These are phyloP conservation scores for Sordariomycetes sp. DNA, from an alignment of 2,329 filamentous ascomycete species.

Conservation along the genomic window DNA sequence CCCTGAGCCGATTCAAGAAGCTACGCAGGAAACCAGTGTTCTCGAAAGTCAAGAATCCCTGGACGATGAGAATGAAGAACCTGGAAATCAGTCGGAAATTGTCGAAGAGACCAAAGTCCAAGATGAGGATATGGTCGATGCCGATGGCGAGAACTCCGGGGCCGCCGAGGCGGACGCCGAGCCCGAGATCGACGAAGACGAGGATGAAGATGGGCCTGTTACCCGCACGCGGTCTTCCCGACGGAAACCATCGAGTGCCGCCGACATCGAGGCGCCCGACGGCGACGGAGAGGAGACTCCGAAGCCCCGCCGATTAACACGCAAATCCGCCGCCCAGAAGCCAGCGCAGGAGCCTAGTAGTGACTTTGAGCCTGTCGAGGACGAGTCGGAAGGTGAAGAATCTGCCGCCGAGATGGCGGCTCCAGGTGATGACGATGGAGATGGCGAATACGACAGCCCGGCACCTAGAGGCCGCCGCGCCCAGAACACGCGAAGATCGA, in stretches of 20 bases:
- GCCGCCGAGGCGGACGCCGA: constrained; percentile 13
- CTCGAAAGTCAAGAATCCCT: constrained; percentile 23
- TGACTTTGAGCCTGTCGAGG: constrained; percentile 46
- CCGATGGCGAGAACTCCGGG: constrained; percentile 10
- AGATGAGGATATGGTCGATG: constrained; percentile 18
- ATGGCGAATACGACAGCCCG: constrained; percentile 35
- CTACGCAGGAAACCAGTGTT: constrained; percentile 39
- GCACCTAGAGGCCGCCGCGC: constrained; percentile 29
- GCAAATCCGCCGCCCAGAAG: constrained; percentile 30
- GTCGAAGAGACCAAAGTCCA: constrained; percentile 17
- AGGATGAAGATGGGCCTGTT: constrained; percentile 38
- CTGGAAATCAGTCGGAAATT: constrained; percentile 12
- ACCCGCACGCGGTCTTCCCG: constrained; percentile 33
- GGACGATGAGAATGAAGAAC: constrained; percentile 20
- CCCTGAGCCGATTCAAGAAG: constrained; percentile 39
- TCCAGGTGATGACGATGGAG: constrained; percentile 25
- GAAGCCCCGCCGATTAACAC: constrained; percentile 35
- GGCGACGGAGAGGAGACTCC: constrained; percentile 15
- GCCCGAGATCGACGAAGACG: constrained; percentile 25
- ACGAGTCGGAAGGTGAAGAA: constrained; percentile 47
- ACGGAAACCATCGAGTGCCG: constrained; percentile 16
- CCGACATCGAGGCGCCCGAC: constrained; percentile 15
- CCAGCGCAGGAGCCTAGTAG: constrained; percentile 44
- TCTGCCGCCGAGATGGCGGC: constrained; percentile 37
- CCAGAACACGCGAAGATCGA: constrained; percentile 34